Percentiles rank a stretch among this genome's conserved stretches.
These are phyloP conservation scores for Arachnomyces sp. DNA, from an alignment of 2,329 filamentous ascomycete genomes.

Conservation along the genomic window DNA sequence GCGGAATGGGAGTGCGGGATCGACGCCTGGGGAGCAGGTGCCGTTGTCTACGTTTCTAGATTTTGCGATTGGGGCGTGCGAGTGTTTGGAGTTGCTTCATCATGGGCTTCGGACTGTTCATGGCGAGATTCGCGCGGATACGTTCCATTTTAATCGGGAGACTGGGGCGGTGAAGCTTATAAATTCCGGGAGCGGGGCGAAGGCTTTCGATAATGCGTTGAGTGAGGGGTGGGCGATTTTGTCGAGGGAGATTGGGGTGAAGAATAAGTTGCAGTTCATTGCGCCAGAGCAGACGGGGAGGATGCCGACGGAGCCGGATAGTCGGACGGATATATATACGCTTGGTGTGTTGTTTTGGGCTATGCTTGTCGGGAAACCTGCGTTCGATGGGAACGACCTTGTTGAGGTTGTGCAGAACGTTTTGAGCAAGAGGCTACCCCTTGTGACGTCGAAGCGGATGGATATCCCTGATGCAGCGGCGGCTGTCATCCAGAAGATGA, in stretches of 20 bases:
- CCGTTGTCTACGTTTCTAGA: constrained; percentile 72
- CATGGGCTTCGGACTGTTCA: constrained; percentile 80
- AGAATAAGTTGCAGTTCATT: constrained; percentile 84
- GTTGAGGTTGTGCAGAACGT: constrained; percentile 90
- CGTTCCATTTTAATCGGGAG: constrained; percentile 75
- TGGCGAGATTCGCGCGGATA: constrained; percentile 81
- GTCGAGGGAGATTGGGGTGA: constrained; percentile 74
- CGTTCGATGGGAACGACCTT: constrained; percentile 70
- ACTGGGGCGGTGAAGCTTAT: constrained; percentile 66
- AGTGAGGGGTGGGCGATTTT: constrained; percentile 80
- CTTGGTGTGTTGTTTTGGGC: constrained; percentile 85
- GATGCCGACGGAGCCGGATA: constrained; percentile 85
- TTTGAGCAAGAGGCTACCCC: constrained; percentile 66
- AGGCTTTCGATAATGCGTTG: constrained; percentile 84
- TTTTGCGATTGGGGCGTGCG: constrained; percentile 79
- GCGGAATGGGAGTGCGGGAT: constrained; percentile 35
- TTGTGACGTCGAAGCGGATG: constrained; percentile 65
- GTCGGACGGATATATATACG: constrained; percentile 86
- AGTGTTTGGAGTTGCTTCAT: constrained; percentile 84
- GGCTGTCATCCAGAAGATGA: constrained; percentile 83
- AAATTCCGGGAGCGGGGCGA: constrained; percentile 76
- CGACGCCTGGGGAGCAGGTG: constrained; percentile 50
- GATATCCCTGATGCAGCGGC: constrained; percentile 79
- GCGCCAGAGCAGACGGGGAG: constrained; percentile 91
- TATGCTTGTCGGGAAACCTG: constrained; percentile 67